Base-by-base conservation (phyloP, 2,329 filamentous ascomycete species). In the Parafenestella ontariensis region DNA sequence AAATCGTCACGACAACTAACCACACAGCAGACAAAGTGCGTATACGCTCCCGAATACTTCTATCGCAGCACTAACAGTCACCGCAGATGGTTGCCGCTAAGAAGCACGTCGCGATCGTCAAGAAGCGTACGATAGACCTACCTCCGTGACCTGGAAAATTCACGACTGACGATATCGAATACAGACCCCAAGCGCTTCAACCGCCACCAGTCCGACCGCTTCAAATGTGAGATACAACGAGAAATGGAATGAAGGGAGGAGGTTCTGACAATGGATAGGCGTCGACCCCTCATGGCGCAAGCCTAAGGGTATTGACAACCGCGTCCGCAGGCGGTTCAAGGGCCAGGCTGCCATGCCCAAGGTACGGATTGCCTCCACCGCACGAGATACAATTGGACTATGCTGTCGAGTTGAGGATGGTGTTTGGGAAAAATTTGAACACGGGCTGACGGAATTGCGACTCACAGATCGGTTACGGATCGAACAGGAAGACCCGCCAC, bases 281-380 rank as follows among this genome's bases (percentile, higher is more conserved):
- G 89, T 98, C 72, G 89, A 86, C 78, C 80, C 90, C 71, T 89
- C 87, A 87, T 99, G 95, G 95, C 90, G 95, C 84, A 99, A 98
- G 88, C 95, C 95, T 73, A 99, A 99, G 91, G 95, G 95, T 92
- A 99, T 99, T 83, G 95, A 99, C 85, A 96, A 93, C 86, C 86
- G 91, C 77, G 94, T 99, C 79, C 91, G 95, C 80, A 89, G 95
- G 87, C 91, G 95, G 72, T 99, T 99, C 87, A 92, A 91, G 84
- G 92, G 95, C 78, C 91, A 91, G 84, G 89, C 90, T 82, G 87
- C 88, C 77, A 98, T 99, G 94, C 95, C 95, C 83, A 96, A 92
- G 86, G 94, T 97, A 93, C 79, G 91, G 64, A 64, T 15, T 43
- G 17, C 54, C 56, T 52, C 24, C 37, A 50, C 54, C 46, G 44